Evolutionary conservation across 805 yeast genomes (phyloP).

Genomic region (Saturnispora sanitii): DNA sequence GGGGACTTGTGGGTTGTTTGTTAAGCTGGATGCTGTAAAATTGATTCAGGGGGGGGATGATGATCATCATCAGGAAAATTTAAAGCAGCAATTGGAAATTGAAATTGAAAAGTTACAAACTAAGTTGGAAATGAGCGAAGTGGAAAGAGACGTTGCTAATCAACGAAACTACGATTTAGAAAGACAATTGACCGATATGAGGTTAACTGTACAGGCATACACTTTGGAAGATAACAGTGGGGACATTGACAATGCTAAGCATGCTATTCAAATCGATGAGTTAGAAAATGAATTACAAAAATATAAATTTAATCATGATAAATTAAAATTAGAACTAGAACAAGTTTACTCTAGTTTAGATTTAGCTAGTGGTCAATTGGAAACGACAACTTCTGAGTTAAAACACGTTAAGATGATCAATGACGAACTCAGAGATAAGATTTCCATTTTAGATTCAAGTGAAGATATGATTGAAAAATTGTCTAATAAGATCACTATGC

Average conservation of each 20-base stretch:
- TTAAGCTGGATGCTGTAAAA: conserved; percentile 17
- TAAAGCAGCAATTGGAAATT: neutral
- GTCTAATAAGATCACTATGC: conserved; percentile 23
- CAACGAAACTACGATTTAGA: conserved; percentile 24
- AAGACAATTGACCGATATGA: conserved; percentile 20
- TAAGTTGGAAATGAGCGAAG: conserved; percentile 25
- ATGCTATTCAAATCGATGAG: too few relatives aligned
- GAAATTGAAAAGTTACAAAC: neutral
- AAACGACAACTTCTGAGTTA: neutral
- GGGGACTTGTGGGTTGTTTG: conserved; percentile 40
- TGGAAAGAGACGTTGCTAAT: conserved; percentile 37
- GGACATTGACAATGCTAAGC: too few relatives aligned
- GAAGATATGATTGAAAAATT: conserved; percentile 12
- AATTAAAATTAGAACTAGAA: conserved; percentile 18
- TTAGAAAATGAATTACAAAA: too few relatives aligned
- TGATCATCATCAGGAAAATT: neutral
- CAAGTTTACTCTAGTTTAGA: neutral
- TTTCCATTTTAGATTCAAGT: conserved; percentile 6
- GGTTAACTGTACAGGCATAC: conserved; percentile 25
- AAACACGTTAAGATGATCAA: neutral
- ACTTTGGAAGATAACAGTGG: too few relatives aligned
- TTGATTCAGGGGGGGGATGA: neutral
- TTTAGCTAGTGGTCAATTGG: neutral
- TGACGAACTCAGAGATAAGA: conserved; percentile 11
- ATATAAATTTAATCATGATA: neutral